A percentile compares a stretch with the other conserved stretches of the same genome.
phyloP scores from a whole-genome alignment of 2,329 filamentous ascomycete genomes.

The Monosporascus sp. region DNA sequence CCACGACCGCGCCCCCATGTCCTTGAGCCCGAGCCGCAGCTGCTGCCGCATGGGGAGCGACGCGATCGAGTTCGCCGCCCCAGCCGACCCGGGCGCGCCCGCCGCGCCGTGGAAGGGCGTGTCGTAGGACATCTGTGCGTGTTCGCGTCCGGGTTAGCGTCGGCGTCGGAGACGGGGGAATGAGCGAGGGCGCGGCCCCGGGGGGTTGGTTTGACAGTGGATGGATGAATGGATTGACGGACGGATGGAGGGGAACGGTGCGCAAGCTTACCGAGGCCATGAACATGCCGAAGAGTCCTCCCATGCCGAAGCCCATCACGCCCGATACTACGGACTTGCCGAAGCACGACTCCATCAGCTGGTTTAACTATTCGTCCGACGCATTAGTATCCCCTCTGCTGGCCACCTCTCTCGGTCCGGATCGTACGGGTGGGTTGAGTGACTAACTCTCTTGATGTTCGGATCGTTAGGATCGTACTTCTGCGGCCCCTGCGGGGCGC shows the following conservation, averaged over 20 bases:
- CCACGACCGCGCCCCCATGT: conserved; percentile 84
- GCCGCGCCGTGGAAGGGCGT: conserved; percentile 63
- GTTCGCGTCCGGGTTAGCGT: not conserved
- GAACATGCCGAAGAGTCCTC: conserved; percentile 91
- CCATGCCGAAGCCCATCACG: conserved; percentile 89
- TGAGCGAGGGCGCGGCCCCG: not conserved
- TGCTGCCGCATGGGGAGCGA: conserved; percentile 80
- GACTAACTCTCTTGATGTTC: conserved; percentile 44
- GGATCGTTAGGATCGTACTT: conserved; percentile 40
- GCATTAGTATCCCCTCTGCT: conserved; percentile 5
- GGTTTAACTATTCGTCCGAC: conserved; percentile 59
- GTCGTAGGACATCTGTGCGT: conserved; percentile 87
- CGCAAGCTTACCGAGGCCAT: conserved; percentile 78
- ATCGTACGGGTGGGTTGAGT: not conserved
- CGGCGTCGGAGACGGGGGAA: not conserved
- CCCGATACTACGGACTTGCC: conserved; percentile 86
- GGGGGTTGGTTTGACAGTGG: not conserved
- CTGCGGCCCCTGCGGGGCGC: conserved; percentile 10
- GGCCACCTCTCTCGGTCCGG: not conserved
- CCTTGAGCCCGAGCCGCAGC: conserved; percentile 78
- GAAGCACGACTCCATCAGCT: conserved; percentile 85
- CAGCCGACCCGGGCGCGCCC: conserved; percentile 30
- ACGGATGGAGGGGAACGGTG: not conserved
- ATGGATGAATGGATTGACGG: not conserved
- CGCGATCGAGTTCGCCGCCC: conserved; percentile 41